Evolutionary conservation across 2,329 filamentous ascomycete genomes (phyloP), one percentile per base, ranked within the genome.

Genomic region (Trichoderma oligosporum): DNA sequence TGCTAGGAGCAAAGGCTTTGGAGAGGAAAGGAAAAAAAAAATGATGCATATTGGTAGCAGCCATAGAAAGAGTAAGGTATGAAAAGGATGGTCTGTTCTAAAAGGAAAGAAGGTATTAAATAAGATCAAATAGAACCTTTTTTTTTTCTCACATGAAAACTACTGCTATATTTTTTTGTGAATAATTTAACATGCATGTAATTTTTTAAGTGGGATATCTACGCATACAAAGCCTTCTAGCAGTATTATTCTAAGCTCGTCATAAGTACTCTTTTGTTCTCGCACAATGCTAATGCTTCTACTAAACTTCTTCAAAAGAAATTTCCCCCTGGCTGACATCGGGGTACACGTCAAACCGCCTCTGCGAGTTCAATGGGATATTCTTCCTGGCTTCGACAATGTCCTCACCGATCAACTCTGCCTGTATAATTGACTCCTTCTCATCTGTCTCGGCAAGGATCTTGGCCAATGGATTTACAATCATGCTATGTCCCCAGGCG

Each of bases 341-440:
- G 0, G 91, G 88, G 72, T 99, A 99, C 18, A 99, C 88, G 72
- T 99, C 94, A 70, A 96, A 99, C 63, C 94, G 80, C 66, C 94
- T 82, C 79, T 99, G 94, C 16, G 80, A 82, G 66, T 86, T 84
- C 53, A 97, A 78, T 2, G 94, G 94, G 64, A 99, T 96, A 5
- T 87, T 87, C 71, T 82, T 90, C 70, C 93, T 83, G 44, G 86
- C 84, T 73, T 89, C 85, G 56, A 85, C 82, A 64, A 97, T 89
- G 66, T 79, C 82, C 9, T 81, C 83, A 4, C 79, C 81, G 33
- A 83, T 78, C 67, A 97, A 71, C 58, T 92, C 86, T 42, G 84
- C 87, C 69, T 86, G 83, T 9, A 96, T 81, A 60, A 89, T 88
- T 4, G 82, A 82, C 76, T 96, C 91, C 44, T 76, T 76, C 73